Percentiles rank a stretch among this genome's conserved stretches.
These are phyloP conservation scores for Colletotrichum sp. DNA, from an alignment of 2,329 filamentous ascomycete genomes.

Conservation along the genomic window DNA sequence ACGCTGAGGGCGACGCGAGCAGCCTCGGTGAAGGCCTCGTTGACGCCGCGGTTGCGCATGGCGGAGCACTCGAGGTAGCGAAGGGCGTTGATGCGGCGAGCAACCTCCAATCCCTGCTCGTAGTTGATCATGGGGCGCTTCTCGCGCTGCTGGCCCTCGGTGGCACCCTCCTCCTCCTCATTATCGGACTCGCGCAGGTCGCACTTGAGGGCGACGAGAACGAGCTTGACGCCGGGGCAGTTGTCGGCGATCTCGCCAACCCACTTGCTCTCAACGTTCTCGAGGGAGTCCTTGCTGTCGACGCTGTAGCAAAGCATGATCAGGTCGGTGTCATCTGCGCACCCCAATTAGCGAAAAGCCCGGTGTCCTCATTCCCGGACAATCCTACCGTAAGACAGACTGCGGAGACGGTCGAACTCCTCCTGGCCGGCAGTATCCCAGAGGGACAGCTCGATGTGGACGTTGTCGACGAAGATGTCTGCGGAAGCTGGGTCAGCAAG, in stretches of 20 bases:
- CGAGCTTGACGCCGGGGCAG: constrained; percentile 92
- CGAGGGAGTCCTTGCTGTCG: constrained; percentile 93
- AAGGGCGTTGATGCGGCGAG: constrained; percentile 87
- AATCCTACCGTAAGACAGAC: constrained; percentile 83
- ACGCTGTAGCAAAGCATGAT: constrained; percentile 99
- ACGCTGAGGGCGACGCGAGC: constrained; percentile 87
- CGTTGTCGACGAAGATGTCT: constrained; percentile 98
- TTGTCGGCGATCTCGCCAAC: constrained; percentile 98
- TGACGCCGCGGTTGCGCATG: constrained; percentile 97
- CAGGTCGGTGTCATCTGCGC: constrained; percentile 82
- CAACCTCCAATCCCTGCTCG: constrained; percentile 89
- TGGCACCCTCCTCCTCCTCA: constrained; percentile 69
- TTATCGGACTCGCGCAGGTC: constrained; percentile 82
- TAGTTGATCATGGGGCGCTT: constrained; percentile 81
- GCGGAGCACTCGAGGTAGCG: constrained; percentile 98
- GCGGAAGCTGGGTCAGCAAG: constrained; percentile 37
- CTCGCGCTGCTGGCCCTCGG: constrained; percentile 49
- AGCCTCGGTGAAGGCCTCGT: constrained; percentile 98
- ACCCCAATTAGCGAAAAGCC: neutral
- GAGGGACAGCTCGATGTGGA: constrained; percentile 94
- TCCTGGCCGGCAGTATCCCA: constrained; percentile 99
- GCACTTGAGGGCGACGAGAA: constrained; percentile 95
- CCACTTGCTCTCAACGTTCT: constrained; percentile 99
- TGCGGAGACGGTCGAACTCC: constrained; percentile 96
- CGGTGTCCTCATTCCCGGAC: neutral